These are phyloP conservation scores for Fagus crenata DNA, from an alignment of 306 rosid genomes.

Conservation along the genomic window DNA sequence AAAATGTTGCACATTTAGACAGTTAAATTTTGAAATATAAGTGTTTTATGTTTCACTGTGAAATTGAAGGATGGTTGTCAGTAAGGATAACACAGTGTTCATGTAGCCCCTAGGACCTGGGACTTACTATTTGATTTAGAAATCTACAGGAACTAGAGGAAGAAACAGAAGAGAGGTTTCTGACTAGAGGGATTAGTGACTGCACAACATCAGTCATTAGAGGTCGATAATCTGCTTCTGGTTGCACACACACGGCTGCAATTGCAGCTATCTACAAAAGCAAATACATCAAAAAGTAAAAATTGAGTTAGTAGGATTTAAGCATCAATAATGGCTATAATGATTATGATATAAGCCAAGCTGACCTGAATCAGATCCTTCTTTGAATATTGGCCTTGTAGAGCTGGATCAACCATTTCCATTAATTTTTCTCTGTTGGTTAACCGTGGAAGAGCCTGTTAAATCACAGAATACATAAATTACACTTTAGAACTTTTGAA, in stretches of 20 bases:
- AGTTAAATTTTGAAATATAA: neutral
- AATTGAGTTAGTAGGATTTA: constrained; percentile 11
- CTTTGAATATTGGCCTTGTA: constrained; percentile 72
- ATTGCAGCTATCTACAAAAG: constrained; percentile 73
- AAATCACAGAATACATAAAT: constrained; percentile 18
- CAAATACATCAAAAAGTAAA: constrained; percentile 6
- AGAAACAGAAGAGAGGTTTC: constrained; percentile 41
- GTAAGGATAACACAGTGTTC: neutral
- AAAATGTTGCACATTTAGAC: neutral
- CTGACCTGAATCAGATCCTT: constrained; percentile 91
- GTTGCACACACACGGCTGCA: constrained; percentile 98
- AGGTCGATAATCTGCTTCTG: constrained; percentile 96
- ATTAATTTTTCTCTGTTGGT: constrained; percentile 76
- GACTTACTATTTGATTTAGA: constrained; percentile 52
- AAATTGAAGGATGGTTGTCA: neutral
- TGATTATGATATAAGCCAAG: neutral
- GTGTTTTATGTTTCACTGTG: neutral
- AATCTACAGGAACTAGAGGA: constrained; percentile 58
- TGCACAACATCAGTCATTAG: constrained; percentile 92
- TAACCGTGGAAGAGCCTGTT: constrained; percentile 90
- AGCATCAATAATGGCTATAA: constrained; percentile 10
- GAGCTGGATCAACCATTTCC: constrained; percentile 90
- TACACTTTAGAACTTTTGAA: neutral
- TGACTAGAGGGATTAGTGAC: constrained; percentile 75
- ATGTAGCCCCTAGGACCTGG: constrained; percentile 19